These are phyloP conservation scores for Nannochloropsis gaditana DNA, from an alignment of 108 stramenopile genomes.

Conservation along the genomic window DNA sequence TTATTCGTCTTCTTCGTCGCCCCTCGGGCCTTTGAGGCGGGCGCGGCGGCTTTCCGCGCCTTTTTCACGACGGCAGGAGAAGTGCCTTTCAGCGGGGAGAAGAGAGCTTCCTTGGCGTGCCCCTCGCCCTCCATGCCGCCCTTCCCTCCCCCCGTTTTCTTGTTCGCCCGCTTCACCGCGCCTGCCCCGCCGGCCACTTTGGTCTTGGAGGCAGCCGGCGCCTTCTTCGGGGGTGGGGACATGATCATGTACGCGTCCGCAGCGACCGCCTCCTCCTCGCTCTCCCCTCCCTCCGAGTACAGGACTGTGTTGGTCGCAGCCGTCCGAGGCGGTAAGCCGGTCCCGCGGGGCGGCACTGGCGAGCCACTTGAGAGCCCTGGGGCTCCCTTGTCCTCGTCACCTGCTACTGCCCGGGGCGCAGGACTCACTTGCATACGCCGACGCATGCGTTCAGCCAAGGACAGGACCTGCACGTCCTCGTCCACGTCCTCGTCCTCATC, in stretches of 20 bases:
- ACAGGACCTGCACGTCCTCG: slow-evolving; percentile 31
- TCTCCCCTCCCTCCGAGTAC: not conserved
- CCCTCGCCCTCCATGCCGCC: not conserved
- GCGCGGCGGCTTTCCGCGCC: slow-evolving; percentile 18
- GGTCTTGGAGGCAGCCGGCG: slow-evolving; percentile 34
- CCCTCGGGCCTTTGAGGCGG: not conserved
- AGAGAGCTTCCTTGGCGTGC: not conserved
- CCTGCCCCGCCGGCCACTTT: slow-evolving; percentile 19
- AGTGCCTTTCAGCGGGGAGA: not conserved
- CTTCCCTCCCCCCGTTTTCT: not conserved
- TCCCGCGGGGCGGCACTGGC: not conserved
- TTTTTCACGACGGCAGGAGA: slow-evolving; percentile 18
- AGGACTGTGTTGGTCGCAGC: not conserved
- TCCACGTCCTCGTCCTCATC: slow-evolving; percentile 19
- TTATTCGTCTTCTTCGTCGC: not conserved
- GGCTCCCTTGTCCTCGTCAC: not conserved
- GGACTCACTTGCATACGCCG: slow-evolving; percentile 28
- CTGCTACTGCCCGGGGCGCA: not conserved
- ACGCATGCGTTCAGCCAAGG: slow-evolving; percentile 33
- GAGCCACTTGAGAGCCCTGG: not conserved
- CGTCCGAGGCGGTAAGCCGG: not conserved
- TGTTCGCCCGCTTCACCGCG: not conserved
- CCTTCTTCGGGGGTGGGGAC: slow-evolving; percentile 1
- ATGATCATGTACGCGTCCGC: not conserved
- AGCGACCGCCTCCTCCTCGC: not conserved